These are phyloP conservation scores for Letharia columbiana DNA, from an alignment of 495 filamentous ascomycete species.

Conservation along the genomic window DNA sequence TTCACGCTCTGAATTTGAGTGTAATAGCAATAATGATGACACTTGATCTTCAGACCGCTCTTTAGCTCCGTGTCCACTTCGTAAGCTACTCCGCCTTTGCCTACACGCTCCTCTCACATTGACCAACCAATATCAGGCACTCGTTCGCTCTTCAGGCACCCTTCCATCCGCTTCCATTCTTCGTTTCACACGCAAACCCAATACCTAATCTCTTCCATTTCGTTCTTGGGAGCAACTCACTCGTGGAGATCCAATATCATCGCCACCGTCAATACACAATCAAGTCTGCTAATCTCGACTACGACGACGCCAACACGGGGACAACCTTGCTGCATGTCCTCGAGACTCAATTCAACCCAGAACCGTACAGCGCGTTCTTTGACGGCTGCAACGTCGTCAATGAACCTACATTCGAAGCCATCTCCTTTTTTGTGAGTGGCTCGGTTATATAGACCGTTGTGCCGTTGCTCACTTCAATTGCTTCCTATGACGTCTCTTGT, in stretches of 20 bases:
- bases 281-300: background rate
- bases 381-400: conserved; percentile 55
- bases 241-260: background rate
- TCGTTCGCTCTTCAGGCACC: conserved; percentile 15
- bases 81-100: background rate
- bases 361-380: conserved; percentile 42
- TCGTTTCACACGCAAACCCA: background rate
- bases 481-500: background rate
- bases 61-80: conserved; percentile 4
- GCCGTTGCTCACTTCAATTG: background rate
- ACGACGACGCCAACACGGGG: background rate
- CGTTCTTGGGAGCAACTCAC: background rate
- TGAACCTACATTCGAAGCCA: conserved; percentile 51
- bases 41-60: conserved; percentile 12
- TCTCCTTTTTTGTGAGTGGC: conserved; percentile 1
- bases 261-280: background rate
- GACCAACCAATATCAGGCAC: conserved; percentile 23
- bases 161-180: conserved; percentile 4
- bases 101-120: conserved; percentile 2
- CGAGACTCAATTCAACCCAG: background rate
- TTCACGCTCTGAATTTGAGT: background rate
- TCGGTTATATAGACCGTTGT: background rate
- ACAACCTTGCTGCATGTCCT: conserved; percentile 11
- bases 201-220: background rate
- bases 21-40: background rate